Conservation (phyloP, 208 protist species). For the Trypanosoma vivax region DNA sequence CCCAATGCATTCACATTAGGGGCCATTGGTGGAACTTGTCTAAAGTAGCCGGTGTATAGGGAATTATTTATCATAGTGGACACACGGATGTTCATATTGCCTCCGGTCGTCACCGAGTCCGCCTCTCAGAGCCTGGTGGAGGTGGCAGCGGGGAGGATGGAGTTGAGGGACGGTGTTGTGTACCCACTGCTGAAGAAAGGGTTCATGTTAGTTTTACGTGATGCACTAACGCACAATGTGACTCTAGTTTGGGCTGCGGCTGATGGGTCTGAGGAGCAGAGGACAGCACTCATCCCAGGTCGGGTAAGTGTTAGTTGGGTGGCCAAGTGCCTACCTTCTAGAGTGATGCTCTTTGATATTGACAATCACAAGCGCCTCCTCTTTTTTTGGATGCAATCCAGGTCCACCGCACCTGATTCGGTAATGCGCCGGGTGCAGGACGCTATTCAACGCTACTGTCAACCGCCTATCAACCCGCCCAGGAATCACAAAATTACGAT, state of each 20-base stretch:
- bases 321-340: conserved; percentile 14
- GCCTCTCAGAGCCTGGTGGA: not conserved
- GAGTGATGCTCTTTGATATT: conserved; percentile 21
- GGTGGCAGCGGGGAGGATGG: conserved; percentile 9
- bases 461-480: not conserved
- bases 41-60: no score
- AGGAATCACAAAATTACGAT: conserved; percentile 6
- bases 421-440: conserved; percentile 11
- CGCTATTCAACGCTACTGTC: not conserved
- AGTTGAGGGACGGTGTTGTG: conserved; percentile 11
- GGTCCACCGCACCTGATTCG: conserved; percentile 10
- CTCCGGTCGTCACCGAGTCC: not conserved
- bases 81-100: not conserved
- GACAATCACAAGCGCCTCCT: conserved; percentile 13
- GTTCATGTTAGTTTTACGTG: conserved; percentile 12
- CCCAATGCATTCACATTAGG: no score
- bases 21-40: no score
- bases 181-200: conserved; percentile 4
- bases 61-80: no score
- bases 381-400: conserved; percentile 25
- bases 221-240: not conserved
- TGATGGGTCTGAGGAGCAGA: conserved; percentile 10
- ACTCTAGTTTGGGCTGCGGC: conserved; percentile 3
- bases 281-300: conserved; percentile 1
- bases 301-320: conserved; percentile 17